phyloP scores from a whole-genome alignment of 345 rosid genomes.

The Anastatica hierochuntica region DNA sequence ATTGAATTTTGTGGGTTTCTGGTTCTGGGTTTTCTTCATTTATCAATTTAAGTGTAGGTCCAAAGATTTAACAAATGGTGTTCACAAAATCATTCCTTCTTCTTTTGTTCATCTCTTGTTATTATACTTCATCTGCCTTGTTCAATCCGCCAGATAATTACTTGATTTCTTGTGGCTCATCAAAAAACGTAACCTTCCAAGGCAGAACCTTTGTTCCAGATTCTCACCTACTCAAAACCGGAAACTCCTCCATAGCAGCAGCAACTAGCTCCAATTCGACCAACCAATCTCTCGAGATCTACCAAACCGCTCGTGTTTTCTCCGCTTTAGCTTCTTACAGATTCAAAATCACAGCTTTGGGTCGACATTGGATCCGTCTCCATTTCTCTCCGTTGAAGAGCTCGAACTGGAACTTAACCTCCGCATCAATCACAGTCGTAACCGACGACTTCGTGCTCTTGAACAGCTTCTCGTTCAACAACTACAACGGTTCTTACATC shows the following conservation, averaged over 20 bases:
- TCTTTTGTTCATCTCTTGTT: conserved; percentile 33
- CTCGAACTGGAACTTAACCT: conserved; percentile 42
- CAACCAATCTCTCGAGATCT: conserved; percentile 55
- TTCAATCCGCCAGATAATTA: conserved; percentile 67
- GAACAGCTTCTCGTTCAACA: conserved; percentile 72
- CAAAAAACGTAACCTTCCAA: conserved; percentile 52
- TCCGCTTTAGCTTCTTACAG: conserved; percentile 57
- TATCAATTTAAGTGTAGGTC: conserved; percentile 7
- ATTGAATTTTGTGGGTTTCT: not conserved
- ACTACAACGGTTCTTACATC: conserved; percentile 44
- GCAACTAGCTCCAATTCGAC: conserved; percentile 45
- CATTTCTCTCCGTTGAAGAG: conserved; percentile 62
- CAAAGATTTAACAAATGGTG: conserved; percentile 15
- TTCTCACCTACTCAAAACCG: conserved; percentile 42
- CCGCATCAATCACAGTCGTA: conserved; percentile 54
- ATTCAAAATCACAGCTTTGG: conserved; percentile 51
- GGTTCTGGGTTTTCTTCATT: conserved; percentile 25
- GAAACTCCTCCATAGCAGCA: conserved; percentile 32
- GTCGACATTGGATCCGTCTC: conserved; percentile 97
- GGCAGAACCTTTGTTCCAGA: conserved; percentile 82
- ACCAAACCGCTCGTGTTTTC: conserved; percentile 77
- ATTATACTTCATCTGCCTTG: conserved; percentile 34
- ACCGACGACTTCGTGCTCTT: conserved; percentile 80
- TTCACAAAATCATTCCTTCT: conserved; percentile 11
- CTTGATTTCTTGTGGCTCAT: conserved; percentile 79